These are phyloP conservation scores for Cubamyces lactineus DNA, from an alignment of 768 basidiomycete genomes.

Conservation along the genomic window DNA sequence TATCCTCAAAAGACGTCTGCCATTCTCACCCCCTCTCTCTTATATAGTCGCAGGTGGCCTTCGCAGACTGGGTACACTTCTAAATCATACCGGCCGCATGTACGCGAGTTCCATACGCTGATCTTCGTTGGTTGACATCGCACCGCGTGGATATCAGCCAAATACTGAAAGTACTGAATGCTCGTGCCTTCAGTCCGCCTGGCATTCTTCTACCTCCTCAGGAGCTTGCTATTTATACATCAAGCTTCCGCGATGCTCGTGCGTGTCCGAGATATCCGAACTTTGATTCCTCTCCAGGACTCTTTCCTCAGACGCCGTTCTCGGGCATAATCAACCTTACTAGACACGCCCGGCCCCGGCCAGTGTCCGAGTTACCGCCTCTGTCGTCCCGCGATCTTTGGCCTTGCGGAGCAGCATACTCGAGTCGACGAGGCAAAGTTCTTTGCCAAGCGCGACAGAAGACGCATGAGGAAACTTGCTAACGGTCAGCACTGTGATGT, in stretches of 20 bases:
- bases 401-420: too few relatives aligned
- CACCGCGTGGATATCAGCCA: background rate
- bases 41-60: too few relatives aligned
- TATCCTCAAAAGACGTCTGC: background rate
- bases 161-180: background rate
- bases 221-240: background rate
- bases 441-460: too few relatives aligned
- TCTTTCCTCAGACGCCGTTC: too few relatives aligned
- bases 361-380: too few relatives aligned
- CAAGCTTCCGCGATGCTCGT: background rate
- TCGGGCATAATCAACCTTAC: too few relatives aligned
- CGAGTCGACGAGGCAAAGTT: too few relatives aligned
- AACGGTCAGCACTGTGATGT: too few relatives aligned
- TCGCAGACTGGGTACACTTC: background rate
- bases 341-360: too few relatives aligned
- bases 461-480: too few relatives aligned
- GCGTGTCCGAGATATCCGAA: background rate
- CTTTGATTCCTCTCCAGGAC: too few relatives aligned
- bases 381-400: too few relatives aligned
- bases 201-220: background rate
- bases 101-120: background rate
- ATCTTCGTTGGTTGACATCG: background rate
- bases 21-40: background rate
- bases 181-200: background rate
- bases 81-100: background rate